Conservation (phyloP, 225 moss, liverwort and hornwort genomes). For the Bryoerythrophyllum caledonicum region DNA sequence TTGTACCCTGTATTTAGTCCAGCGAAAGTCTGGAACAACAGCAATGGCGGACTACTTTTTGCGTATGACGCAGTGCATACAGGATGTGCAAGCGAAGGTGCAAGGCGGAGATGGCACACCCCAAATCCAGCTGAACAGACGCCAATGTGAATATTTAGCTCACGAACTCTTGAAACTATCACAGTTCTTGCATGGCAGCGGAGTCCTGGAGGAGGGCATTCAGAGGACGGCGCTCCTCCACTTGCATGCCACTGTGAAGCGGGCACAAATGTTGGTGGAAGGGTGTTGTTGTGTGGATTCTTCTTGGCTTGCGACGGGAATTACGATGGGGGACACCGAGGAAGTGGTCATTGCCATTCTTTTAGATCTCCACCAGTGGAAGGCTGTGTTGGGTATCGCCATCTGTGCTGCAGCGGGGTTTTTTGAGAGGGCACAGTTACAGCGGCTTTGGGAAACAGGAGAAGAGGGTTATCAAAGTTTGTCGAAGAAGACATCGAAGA, state of each 20-base stretch:
- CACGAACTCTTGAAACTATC: neutral
- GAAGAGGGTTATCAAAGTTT: neutral
- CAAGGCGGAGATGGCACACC: neutral
- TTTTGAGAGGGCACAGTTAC: neutral
- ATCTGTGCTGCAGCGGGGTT: neutral
- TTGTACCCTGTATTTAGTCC: neutral
- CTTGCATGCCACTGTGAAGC: neutral
- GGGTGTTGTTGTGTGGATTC: slow-evolving; percentile 12
- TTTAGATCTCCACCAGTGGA: slow-evolving; percentile 10
- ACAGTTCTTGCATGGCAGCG: neutral
- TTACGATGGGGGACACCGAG: neutral
- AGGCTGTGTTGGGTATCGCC: neutral
- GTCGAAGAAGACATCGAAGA: neutral
- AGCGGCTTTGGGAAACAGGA: slow-evolving; percentile 1
- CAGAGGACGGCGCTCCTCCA: neutral
- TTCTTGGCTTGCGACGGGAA: neutral
- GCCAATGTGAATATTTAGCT: neutral
- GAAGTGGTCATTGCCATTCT: slow-evolving; percentile 8
- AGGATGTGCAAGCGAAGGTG: neutral
- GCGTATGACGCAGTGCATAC: neutral
- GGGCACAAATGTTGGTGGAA: slow-evolving; percentile 7
- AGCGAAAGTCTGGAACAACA: neutral
- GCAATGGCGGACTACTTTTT: neutral
- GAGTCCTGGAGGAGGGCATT: neutral
- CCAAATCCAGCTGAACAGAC: neutral